Evolutionary conservation across 176 grass and related monocot species (phyloP).

Genomic region (Triticum aestivum): DNA sequence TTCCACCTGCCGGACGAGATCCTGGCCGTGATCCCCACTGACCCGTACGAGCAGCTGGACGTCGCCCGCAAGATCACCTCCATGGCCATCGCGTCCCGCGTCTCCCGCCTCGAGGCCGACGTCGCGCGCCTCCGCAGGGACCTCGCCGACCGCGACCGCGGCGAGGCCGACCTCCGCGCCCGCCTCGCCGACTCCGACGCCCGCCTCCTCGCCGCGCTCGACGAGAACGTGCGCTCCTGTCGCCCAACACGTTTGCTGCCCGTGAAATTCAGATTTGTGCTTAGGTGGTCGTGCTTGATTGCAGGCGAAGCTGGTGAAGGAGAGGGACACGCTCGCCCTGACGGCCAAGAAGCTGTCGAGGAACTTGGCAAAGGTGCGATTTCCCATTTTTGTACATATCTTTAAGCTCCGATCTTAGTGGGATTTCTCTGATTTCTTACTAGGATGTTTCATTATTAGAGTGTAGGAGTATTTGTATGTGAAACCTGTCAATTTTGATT

Average conservation of each 20-base stretch:
- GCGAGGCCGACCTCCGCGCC: constrained; percentile 49
- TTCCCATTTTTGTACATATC: neutral
- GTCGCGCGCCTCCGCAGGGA: constrained; percentile 54
- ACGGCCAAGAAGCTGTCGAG: constrained; percentile 71
- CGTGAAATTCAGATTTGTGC: neutral
- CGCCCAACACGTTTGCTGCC: neutral
- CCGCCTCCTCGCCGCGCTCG: constrained; percentile 53
- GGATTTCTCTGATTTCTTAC: neutral
- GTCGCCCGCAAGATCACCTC: constrained; percentile 96
- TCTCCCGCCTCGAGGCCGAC: constrained; percentile 76
- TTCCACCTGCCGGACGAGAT: constrained; percentile 94
- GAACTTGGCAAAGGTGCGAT: constrained; percentile 78
- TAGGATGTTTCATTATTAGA: neutral
- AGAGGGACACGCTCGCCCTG: constrained; percentile 68
- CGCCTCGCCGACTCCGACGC: constrained; percentile 48
- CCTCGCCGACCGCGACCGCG: constrained; percentile 65
- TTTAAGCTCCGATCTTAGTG: neutral
- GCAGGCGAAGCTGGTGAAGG: constrained; percentile 77
- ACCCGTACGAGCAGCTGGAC: constrained; percentile 98
- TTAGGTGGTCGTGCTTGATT: neutral
- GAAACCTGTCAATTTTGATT: neutral
- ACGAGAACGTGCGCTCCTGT: constrained; percentile 52
- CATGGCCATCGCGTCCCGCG: constrained; percentile 90
- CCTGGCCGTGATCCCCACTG: constrained; percentile 86
- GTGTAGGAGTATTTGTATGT: neutral